Evolutionary conservation across 345 rosid genomes (phyloP).

Genomic region (Jatropha curcas): DNA sequence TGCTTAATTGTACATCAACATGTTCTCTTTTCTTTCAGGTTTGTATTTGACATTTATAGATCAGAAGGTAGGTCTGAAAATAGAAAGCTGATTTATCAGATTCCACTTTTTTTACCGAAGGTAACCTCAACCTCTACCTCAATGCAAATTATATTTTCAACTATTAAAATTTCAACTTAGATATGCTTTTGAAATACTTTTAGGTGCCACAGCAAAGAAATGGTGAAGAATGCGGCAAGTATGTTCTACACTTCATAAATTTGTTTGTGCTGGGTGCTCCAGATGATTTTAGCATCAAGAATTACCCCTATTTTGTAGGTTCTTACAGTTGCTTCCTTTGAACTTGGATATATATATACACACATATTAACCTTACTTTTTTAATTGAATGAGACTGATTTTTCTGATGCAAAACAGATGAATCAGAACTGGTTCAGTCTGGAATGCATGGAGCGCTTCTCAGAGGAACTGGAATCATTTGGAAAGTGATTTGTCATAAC

Average conservation of each 20-base stretch:
- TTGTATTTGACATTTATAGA: conserved; percentile 54
- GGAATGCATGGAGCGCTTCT: conserved; percentile 41
- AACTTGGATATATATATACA: too few relatives aligned
- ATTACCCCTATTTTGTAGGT: conserved; percentile 61
- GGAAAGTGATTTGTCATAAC: not conserved
- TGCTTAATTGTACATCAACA: not conserved
- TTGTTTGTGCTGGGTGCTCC: conserved; percentile 58
- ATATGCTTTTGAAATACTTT: not conserved
- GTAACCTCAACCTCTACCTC: conserved; percentile 24
- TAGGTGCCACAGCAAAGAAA: conserved; percentile 80
- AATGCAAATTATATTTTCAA: not conserved
- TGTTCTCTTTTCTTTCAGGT: conserved; percentile 37
- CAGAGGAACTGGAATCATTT: conserved; percentile 28
- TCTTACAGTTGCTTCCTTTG: not conserved
- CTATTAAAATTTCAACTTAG: not conserved
- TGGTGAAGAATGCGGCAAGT: conserved; percentile 65
- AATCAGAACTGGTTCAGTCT: conserved; percentile 57
- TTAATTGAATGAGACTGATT: not conserved
- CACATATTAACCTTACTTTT: not conserved
- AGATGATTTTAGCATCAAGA: conserved; percentile 35
- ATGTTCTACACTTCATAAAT: conserved; percentile 65
- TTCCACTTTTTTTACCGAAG: conserved; percentile 60
- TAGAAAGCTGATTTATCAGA: conserved; percentile 34
- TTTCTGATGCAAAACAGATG: conserved; percentile 46
- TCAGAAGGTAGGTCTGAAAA: conserved; percentile 55